Evolutionary conservation across 1,139 yeast species (phyloP).

Genomic region (Pichia sp.): DNA sequence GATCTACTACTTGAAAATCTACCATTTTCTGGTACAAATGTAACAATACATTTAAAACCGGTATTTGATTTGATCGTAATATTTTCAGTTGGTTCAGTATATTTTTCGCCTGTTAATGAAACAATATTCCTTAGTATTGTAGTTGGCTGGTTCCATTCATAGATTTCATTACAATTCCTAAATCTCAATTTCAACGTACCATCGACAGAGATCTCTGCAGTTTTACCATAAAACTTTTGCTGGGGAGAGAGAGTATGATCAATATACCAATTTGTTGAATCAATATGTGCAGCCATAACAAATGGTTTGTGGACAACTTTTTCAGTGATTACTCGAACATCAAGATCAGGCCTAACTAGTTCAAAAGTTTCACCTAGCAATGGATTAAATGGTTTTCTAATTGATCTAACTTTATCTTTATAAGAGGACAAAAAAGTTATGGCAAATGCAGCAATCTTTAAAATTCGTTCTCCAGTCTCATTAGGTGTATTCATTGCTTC

Average conservation of each 20-base stretch:
- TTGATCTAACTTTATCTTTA: conserved; percentile 66
- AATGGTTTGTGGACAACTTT: conserved; percentile 92
- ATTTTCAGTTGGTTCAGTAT: conserved; percentile 78
- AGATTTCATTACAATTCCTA: conserved; percentile 54
- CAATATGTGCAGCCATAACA: conserved; percentile 80
- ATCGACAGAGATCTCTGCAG: conserved; percentile 70
- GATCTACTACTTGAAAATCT: conserved; percentile 88
- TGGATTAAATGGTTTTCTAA: conserved; percentile 91
- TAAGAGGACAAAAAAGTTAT: conserved; percentile 64
- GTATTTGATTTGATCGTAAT: conserved; percentile 60
- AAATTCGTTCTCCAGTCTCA: conserved; percentile 50
- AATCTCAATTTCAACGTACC: conserved; percentile 59
- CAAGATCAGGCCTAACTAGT: conserved; percentile 77
- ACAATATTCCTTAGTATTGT: conserved; percentile 77
- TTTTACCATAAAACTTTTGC: conserved; percentile 94
- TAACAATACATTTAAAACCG: conserved; percentile 64
- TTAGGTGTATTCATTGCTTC: conserved; percentile 39
- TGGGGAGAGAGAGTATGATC: conserved; percentile 70
- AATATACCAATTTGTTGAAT: conserved; percentile 68
- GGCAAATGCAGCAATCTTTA: conserved; percentile 78
- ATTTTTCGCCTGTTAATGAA: conserved; percentile 76
- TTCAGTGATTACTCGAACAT: conserved; percentile 76
- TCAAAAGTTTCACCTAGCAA: conserved; percentile 92
- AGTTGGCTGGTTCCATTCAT: conserved; percentile 77
- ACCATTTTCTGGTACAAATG: conserved; percentile 64